Conservation (phyloP, 2,329 filamentous ascomycete species). For the Conoideocrella luteorostrata region DNA sequence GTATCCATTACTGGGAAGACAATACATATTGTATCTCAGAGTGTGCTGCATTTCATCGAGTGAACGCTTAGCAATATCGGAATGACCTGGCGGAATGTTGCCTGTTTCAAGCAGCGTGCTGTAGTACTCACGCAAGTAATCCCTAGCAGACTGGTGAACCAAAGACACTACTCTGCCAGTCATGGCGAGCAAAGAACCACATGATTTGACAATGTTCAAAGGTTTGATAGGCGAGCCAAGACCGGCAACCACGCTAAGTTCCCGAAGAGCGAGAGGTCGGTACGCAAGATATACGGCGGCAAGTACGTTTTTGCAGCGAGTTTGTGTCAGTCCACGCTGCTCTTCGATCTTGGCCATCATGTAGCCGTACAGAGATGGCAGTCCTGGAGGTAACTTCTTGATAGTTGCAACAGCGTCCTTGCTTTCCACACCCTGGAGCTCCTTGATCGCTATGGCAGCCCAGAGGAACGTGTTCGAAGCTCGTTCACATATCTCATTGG, state of each 20-base stretch:
- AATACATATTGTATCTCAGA: slow-evolving; percentile 30
- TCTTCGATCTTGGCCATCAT: slow-evolving; percentile 8
- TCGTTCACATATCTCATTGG: slow-evolving; percentile 9
- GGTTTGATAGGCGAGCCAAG: slow-evolving; percentile 11
- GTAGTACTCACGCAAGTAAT: slow-evolving; percentile 24
- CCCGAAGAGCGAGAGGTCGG: slow-evolving; percentile 27
- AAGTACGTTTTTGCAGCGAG: slow-evolving; percentile 8
- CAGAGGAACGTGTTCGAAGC: slow-evolving; percentile 15
- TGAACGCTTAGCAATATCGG: slow-evolving; percentile 27
- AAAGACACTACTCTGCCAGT: slow-evolving; percentile 25
- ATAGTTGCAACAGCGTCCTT: slow-evolving; percentile 7
- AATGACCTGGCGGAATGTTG: slow-evolving; percentile 20
- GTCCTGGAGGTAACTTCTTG: slow-evolving; percentile 7
- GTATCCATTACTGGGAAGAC: slow-evolving; percentile 16
- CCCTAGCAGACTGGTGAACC: slow-evolving; percentile 38
- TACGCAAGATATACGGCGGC: slow-evolving; percentile 19
- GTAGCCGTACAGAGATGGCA: slow-evolving; percentile 6
- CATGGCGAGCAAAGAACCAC: slow-evolving; percentile 31
- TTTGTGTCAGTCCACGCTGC: background rate
- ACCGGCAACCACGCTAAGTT: slow-evolving; percentile 23
- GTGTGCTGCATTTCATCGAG: slow-evolving; percentile 22
- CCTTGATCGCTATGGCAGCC: slow-evolving; percentile 11
- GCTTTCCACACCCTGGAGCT: slow-evolving; percentile 8
- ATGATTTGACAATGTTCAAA: slow-evolving; percentile 22
- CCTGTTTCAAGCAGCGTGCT: slow-evolving; percentile 21